Evolutionary conservation across 1,139 yeast genomes (phyloP).

Genomic region (Saccharomyces pastorianus): DNA sequence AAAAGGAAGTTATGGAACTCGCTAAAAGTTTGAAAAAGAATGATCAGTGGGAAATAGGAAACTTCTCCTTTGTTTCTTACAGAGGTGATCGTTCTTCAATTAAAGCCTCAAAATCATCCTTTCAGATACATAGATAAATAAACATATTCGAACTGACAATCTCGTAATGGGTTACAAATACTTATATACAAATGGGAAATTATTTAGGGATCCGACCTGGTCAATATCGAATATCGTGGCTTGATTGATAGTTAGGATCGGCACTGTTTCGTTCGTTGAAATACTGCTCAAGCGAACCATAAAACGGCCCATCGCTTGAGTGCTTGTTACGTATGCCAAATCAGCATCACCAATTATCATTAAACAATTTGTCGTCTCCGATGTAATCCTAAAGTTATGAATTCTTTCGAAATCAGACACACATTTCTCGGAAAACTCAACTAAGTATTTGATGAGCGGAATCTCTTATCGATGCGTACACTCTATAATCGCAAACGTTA

Average conservation of each 20-base stretch:
- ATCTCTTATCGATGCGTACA: conserved; percentile 20
- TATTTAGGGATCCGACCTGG: conserved; percentile 12
- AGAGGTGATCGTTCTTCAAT: too few species aligned
- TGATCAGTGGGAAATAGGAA: too few species aligned
- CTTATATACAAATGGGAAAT: conserved; percentile 7
- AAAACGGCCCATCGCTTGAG: background rate
- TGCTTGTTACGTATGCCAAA: conserved; percentile 5
- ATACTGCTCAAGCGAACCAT: background rate
- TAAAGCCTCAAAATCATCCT: too few species aligned
- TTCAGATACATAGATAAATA: background rate
- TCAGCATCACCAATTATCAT: conserved; percentile 16
- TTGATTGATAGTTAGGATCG: conserved; percentile 14
- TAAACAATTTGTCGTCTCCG: conserved; percentile 15
- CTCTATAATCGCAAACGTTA: conserved; percentile 14
- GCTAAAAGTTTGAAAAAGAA: conserved; percentile 7
- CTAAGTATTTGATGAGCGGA: conserved; percentile 15
- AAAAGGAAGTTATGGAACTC: conserved; percentile 40
- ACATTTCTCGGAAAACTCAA: conserved; percentile 21
- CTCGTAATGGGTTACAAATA: background rate
- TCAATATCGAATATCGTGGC: conserved; percentile 17
- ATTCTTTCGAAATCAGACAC: conserved; percentile 18
- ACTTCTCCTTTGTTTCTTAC: too few species aligned
- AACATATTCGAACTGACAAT: background rate
- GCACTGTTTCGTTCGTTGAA: conserved; percentile 4
- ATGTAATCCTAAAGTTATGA: conserved; percentile 15